Evolutionary conservation across 345 rosid species (phyloP).

Genomic region (Hypericum perforatum): DNA sequence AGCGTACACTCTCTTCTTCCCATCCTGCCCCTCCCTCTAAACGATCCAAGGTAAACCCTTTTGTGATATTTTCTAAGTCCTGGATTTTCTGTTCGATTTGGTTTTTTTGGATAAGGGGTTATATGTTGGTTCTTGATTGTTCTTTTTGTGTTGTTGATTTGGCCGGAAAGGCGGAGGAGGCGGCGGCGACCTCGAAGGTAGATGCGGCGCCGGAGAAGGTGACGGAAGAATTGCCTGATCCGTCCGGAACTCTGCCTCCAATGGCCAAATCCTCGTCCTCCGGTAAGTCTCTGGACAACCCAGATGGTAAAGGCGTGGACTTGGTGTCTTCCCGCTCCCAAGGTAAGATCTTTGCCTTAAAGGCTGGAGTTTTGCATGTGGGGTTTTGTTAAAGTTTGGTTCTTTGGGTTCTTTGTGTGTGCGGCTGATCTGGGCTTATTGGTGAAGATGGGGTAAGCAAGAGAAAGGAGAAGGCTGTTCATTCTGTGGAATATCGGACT

Average conservation of each 20-base stretch:
- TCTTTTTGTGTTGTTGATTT: slow-evolving; percentile 16
- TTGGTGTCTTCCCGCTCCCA: slow-evolving; percentile 36
- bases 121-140: slow-evolving; percentile 8
- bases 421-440: slow-evolving; percentile 20
- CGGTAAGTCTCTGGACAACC: slow-evolving; percentile 47
- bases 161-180: slow-evolving; percentile 24
- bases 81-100: slow-evolving; percentile 1
- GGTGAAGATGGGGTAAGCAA: slow-evolving; percentile 34
- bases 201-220: slow-evolving; percentile 24
- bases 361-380: slow-evolving; percentile 22
- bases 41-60: slow-evolving; percentile 59
- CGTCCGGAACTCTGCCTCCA: slow-evolving; percentile 42
- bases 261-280: slow-evolving; percentile 51
- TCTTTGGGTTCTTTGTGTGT: slow-evolving; percentile 8
- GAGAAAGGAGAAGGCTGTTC: slow-evolving; percentile 32
- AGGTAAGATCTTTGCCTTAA: slow-evolving; percentile 32
- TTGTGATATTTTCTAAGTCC: slow-evolving; percentile 1
- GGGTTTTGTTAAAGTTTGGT: slow-evolving; percentile 5
- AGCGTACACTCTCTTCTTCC: slow-evolving; percentile 52
- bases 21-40: slow-evolving; percentile 39
- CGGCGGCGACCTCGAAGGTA: slow-evolving; percentile 48
- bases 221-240: slow-evolving; percentile 27
- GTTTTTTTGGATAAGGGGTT: background rate
- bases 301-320: slow-evolving; percentile 35
- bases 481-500: slow-evolving; percentile 17